phyloP scores from a whole-genome alignment of 768 basidiomycete genomes.

The Podaxis carcinomalis region DNA sequence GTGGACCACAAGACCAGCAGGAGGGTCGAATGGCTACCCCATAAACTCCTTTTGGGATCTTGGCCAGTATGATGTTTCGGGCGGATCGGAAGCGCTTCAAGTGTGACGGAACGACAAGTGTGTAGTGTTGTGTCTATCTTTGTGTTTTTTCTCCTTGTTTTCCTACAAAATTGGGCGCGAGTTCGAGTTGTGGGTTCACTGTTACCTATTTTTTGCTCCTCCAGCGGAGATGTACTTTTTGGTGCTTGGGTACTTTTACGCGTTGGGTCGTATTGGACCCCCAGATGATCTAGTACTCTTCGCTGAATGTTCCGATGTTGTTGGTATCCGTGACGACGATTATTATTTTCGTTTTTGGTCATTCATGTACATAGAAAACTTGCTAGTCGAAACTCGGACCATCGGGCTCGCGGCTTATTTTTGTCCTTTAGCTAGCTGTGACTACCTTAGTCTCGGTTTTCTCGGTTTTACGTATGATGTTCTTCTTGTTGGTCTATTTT shows the following conservation, averaged over 20 bases:
- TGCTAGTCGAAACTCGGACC: neutral
- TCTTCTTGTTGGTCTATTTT: neutral
- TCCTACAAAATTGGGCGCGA: neutral
- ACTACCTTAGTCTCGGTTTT: neutral
- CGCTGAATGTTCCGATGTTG: neutral
- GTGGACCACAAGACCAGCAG: slow-evolving; percentile 2
- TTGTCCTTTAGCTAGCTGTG: neutral
- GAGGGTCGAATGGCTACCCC: slow-evolving; percentile 31
- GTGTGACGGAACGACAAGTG: neutral
- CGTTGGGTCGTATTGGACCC: neutral
- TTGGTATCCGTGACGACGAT: neutral
- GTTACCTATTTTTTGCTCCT: slow-evolving; percentile 6
- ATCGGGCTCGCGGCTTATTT: neutral
- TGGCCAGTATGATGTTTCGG: neutral
- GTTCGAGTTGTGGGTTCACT: neutral
- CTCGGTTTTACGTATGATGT: neutral
- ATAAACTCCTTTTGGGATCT: slow-evolving; percentile 17
- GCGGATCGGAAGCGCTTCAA: neutral
- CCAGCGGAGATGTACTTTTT: neutral
- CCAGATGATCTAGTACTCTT: neutral
- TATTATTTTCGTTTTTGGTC: neutral
- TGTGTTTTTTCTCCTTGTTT: neutral
- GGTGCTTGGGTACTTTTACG: neutral
- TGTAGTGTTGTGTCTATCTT: neutral
- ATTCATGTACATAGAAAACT: neutral